Conservation (phyloP, 768 basidiomycete species). For the Pisolithus albus region DNA sequence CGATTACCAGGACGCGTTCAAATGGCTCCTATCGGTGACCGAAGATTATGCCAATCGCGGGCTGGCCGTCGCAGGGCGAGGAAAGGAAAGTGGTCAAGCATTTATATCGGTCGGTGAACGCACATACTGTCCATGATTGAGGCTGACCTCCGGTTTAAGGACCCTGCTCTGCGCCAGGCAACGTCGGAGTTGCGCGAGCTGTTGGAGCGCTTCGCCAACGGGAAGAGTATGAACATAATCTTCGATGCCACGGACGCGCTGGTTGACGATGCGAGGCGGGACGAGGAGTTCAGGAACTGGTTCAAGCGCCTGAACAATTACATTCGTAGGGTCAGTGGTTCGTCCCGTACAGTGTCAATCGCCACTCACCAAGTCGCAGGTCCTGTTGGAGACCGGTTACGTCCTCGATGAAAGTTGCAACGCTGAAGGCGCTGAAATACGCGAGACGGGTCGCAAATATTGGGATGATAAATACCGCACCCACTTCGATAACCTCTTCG, state of each 20-base stretch:
- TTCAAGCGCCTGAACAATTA: conserved; percentile 57
- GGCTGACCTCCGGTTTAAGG: conserved; percentile 27
- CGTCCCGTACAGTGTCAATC: neutral
- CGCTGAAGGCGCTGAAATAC: conserved; percentile 53
- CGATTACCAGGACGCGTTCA: conserved; percentile 77
- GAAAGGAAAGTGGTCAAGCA: conserved; percentile 19
- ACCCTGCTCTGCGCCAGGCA: conserved; percentile 51
- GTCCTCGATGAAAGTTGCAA: conserved; percentile 76
- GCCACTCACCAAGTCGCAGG: conserved; percentile 26
- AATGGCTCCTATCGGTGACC: conserved; percentile 62
- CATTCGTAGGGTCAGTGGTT: conserved; percentile 48
- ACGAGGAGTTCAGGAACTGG: conserved; percentile 71
- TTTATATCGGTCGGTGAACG: conserved; percentile 7
- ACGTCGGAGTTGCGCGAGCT: conserved; percentile 65
- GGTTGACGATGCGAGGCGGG: conserved; percentile 66
- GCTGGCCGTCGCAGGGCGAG: conserved; percentile 30
- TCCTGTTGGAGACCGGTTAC: conserved; percentile 77
- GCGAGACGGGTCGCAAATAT: conserved; percentile 68
- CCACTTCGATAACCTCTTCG: conserved; percentile 79
- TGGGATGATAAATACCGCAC: conserved; percentile 66
- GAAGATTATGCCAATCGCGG: conserved; percentile 58
- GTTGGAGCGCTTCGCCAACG: conserved; percentile 88
- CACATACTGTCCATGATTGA: conserved; percentile 9
- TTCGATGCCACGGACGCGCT: conserved; percentile 66
- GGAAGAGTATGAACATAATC: conserved; percentile 56